Percentiles rank a stretch among this genome's conserved stretches.
Conservation (phyloP, 2,329 filamentous ascomycete species). For the Neofusicoccum kwambonambiense region DNA sequence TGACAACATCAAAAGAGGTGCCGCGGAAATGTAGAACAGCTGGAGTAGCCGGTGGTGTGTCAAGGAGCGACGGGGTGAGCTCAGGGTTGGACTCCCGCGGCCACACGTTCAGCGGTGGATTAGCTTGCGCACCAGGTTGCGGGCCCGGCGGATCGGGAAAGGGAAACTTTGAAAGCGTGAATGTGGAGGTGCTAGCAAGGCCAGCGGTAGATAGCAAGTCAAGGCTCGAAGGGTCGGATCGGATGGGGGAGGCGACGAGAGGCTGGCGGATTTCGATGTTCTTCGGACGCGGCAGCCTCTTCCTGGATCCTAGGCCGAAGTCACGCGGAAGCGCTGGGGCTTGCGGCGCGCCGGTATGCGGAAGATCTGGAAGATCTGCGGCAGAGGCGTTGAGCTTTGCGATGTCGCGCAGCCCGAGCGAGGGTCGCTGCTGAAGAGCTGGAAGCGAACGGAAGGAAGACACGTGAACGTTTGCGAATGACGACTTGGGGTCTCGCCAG, state of each 20-base stretch:
- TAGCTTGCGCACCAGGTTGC: constrained; percentile 23
- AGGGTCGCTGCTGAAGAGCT: constrained; percentile 28
- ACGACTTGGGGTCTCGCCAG: constrained; percentile 21
- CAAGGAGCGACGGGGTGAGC: constrained; percentile 23
- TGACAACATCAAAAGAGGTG: constrained; percentile 40
- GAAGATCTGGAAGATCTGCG: constrained; percentile 3
- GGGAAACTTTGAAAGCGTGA: constrained; percentile 38
- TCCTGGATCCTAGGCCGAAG: constrained; percentile 1
- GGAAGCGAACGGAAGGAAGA: constrained; percentile 20
- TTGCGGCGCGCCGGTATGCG: background rate
- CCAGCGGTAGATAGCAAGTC: constrained; percentile 23
- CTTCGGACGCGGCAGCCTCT: constrained; percentile 19
- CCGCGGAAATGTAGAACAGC: constrained; percentile 40
- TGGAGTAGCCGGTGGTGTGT: constrained; percentile 37
- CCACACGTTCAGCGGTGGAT: constrained; percentile 14
- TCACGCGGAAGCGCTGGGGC: background rate
- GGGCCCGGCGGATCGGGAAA: constrained; percentile 23
- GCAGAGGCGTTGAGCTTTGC: constrained; percentile 12
- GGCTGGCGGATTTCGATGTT: background rate
- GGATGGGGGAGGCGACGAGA: constrained; percentile 19
- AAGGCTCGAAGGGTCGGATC: constrained; percentile 25
- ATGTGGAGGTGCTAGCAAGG: constrained; percentile 27
- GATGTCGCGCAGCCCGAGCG: constrained; percentile 26
- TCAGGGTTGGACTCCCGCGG: background rate
- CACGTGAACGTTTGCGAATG: constrained; percentile 24